Evolutionary conservation across 352 stramenopile genomes (phyloP).

Genomic region (Phytopythium aichiense): DNA sequence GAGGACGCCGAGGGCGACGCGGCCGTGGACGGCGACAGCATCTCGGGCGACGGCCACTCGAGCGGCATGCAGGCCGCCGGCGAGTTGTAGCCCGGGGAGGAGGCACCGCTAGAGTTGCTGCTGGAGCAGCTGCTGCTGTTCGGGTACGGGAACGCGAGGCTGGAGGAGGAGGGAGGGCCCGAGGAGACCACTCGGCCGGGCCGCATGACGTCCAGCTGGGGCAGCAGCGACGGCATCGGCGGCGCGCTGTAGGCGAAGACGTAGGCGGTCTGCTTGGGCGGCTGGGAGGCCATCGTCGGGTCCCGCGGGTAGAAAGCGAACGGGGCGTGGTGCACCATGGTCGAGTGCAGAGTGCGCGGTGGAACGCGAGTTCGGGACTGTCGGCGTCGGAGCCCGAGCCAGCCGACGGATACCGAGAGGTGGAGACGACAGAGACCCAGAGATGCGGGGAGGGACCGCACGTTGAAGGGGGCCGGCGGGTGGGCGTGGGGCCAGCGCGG

Average conservation of each 20-base stretch:
- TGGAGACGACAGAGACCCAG: background rate
- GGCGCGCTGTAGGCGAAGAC: background rate
- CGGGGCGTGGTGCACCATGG: slow-evolving; percentile 5
- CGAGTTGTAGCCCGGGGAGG: background rate
- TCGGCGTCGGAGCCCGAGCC: too few relatives aligned
- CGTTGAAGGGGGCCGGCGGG: background rate
- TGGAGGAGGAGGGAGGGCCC: background rate
- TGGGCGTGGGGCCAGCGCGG: background rate
- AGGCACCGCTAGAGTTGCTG: background rate
- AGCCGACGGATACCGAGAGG: too few relatives aligned
- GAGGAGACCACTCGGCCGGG: background rate
- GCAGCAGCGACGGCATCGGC: slow-evolving; percentile 1
- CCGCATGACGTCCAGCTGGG: slow-evolving; percentile 2
- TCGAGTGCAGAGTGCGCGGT: background rate
- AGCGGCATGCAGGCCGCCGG: background rate
- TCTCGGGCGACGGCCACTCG: background rate
- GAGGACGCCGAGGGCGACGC: background rate
- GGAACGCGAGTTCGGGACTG: background rate
- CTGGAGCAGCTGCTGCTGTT: background rate
- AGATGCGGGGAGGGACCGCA: background rate
- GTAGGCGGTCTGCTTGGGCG: slow-evolving; percentile 3
- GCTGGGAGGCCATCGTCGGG: background rate
- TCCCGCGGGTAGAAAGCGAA: slow-evolving; percentile 2
- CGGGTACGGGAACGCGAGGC: background rate
- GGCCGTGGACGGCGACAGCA: background rate